Evolutionary conservation across 1,139 yeast species (phyloP), one percentile per base, ranked within the genome.

Genomic region (Starmera stellimalicola): DNA sequence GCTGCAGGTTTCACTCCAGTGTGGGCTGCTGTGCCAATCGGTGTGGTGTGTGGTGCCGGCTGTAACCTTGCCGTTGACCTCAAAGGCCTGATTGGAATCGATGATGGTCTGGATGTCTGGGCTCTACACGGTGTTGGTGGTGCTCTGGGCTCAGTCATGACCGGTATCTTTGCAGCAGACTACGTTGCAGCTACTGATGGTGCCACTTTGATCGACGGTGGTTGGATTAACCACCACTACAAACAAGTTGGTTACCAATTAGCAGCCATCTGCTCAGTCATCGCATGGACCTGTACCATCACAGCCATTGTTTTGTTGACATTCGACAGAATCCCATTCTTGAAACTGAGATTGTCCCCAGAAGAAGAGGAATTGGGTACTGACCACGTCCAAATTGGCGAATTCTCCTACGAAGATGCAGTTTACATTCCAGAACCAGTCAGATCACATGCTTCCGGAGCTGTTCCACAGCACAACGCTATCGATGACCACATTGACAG

Each of bases 101-200:
- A 91, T 57, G 97, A 88, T 55, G 96, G 96, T 67, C 70, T 88
- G 68, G 96, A 88, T 60, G 95, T 85, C 35, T 88, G 83, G 62
- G 87, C 96, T 18, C 65, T 85, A 40, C 97, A 88, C 59, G 96
- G 95, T 47, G 77, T 88, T 44, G 97, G 97, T 55, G 97, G 96
- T 35, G 74, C 81, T 50, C 66, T 73, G 44, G 97, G 97, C 33
- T 76, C 85, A 24, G 63, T 80, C 19, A 59, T 84, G 62, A 88
- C 97, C 27, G 96, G 95, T 51, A 66, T 88, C 43, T 88, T 88
- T 55, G 95, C 96, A 24, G 94, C 95, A 35, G 93, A 87, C 63
- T 87, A 88, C 60, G 75, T 88, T 47, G 80, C 94, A 33, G 87
- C 84, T 27, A 61, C 84, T 44, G 84, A 77, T 36, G 75, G 79